phyloP scores from a whole-genome alignment of 306 rosid species.

The Cucurbita maxima region DNA sequence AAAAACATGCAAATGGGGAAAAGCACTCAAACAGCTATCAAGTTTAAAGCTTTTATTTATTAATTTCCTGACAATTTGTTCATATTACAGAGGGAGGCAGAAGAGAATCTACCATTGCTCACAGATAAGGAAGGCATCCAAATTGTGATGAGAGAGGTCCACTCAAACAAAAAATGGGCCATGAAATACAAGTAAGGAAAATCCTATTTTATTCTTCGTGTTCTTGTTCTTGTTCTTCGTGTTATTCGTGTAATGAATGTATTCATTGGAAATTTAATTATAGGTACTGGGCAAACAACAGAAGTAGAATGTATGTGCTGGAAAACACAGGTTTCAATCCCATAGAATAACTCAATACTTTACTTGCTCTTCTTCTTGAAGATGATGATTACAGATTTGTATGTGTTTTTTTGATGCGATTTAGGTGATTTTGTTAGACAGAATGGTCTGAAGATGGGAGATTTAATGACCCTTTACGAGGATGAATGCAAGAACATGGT shows the following conservation, averaged over 20 bases:
- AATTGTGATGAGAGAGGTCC: slow-evolving; percentile 27
- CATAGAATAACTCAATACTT: not conserved
- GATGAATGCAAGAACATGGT: slow-evolving; percentile 42
- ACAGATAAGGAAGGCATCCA: slow-evolving; percentile 27
- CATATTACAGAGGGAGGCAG: slow-evolving; percentile 42
- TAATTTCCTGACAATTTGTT: not conserved
- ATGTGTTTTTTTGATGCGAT: too few relatives aligned
- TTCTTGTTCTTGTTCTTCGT: not conserved
- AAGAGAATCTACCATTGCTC: slow-evolving; percentile 38
- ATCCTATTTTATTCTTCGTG: too few relatives aligned
- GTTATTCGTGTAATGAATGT: not conserved
- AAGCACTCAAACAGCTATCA: too few relatives aligned
- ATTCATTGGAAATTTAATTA: not conserved
- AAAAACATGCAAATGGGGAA: not conserved
- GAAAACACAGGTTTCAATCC: slow-evolving; percentile 35
- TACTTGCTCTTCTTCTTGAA: not conserved
- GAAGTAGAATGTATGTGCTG: slow-evolving; percentile 52
- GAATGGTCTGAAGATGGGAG: slow-evolving; percentile 30
- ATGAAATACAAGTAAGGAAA: slow-evolving; percentile 38
- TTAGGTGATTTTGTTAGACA: slow-evolving; percentile 38
- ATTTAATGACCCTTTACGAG: slow-evolving; percentile 30
- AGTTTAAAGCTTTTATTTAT: not conserved
- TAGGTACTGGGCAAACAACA: slow-evolving; percentile 56
- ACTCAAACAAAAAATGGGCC: slow-evolving; percentile 24
- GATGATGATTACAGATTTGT: not conserved